Evolutionary conservation across 2,329 filamentous ascomycete genomes (phyloP).

Genomic region (Ascochyta viciae-villosae): DNA sequence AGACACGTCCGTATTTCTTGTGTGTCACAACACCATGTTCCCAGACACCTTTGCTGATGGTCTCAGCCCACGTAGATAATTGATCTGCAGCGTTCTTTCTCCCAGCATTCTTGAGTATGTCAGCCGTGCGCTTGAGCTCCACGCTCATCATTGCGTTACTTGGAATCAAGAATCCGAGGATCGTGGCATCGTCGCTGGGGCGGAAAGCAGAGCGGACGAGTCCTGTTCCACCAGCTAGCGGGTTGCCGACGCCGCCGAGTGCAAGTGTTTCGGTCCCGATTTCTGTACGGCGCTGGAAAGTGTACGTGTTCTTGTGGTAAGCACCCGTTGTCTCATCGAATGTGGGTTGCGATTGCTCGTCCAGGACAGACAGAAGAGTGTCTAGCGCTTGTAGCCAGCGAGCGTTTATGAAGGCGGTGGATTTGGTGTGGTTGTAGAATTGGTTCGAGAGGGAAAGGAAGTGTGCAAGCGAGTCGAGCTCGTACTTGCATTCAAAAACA

Average conservation of each 20-base stretch:
- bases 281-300: conserved; percentile 81
- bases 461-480: conserved; percentile 92
- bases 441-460: conserved; percentile 88
- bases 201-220: conserved; percentile 91
- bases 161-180: conserved; percentile 92
- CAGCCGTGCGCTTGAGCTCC: conserved; percentile 78
- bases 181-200: conserved; percentile 93
- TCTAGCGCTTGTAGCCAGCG: conserved; percentile 83
- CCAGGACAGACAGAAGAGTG: conserved; percentile 74
- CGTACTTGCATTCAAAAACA: conserved; percentile 99
- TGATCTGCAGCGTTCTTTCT: conserved; percentile 59
- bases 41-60: conserved; percentile 78
- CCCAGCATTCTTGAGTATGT: conserved; percentile 68
- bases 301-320: conserved; percentile 79
- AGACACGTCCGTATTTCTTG: conserved; percentile 77
- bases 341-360: conserved; percentile 80
- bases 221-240: conserved; percentile 81
- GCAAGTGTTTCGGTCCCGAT: conserved; percentile 89
- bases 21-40: conserved; percentile 83
- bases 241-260: conserved; percentile 86
- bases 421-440: conserved; percentile 81
- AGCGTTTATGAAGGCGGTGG: conserved; percentile 76
- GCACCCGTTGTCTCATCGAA: conserved; percentile 73
- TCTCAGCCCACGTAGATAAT: conserved; percentile 64
- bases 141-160: conserved; percentile 96